phyloP scores from a whole-genome alignment of 768 basidiomycete genomes.

The Boletus rubescentipes region DNA sequence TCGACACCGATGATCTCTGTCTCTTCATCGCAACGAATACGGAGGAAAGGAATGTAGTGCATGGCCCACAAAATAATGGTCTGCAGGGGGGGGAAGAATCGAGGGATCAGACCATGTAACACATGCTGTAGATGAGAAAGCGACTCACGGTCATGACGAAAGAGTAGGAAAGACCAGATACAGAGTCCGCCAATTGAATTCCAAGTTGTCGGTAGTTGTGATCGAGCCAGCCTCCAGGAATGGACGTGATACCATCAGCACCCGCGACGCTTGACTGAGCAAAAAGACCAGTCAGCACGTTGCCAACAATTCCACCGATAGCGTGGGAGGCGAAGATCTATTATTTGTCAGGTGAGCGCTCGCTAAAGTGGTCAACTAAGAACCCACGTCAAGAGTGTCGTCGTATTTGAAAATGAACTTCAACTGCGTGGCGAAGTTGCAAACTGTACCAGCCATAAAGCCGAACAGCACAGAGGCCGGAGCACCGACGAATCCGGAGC shows the following conservation, averaged over 20 bases:
- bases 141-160: conserved; percentile 71
- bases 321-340: conserved; percentile 89
- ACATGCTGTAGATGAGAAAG: neutral
- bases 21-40: conserved; percentile 65
- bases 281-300: conserved; percentile 85
- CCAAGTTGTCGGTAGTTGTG: conserved; percentile 80
- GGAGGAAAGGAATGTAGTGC: conserved; percentile 81
- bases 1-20: conserved; percentile 84
- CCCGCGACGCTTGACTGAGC: conserved; percentile 77
- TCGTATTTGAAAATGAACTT: conserved; percentile 80
- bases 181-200: conserved; percentile 78
- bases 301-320: conserved; percentile 77
- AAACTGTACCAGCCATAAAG: conserved; percentile 75
- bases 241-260: conserved; percentile 69
- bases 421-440: conserved; percentile 95
- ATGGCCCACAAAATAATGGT: conserved; percentile 85
- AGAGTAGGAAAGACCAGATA: conserved; percentile 63
- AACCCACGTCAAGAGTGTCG: conserved; percentile 73
- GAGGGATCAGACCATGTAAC: neutral
- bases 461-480: conserved; percentile 87
- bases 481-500: conserved; percentile 75
- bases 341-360: neutral
- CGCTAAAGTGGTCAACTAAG: neutral
- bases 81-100: conserved; percentile 28
- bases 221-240: conserved; percentile 87